Conservation (phyloP, 345 rosid species). For the Dipteronia dyeriana region DNA sequence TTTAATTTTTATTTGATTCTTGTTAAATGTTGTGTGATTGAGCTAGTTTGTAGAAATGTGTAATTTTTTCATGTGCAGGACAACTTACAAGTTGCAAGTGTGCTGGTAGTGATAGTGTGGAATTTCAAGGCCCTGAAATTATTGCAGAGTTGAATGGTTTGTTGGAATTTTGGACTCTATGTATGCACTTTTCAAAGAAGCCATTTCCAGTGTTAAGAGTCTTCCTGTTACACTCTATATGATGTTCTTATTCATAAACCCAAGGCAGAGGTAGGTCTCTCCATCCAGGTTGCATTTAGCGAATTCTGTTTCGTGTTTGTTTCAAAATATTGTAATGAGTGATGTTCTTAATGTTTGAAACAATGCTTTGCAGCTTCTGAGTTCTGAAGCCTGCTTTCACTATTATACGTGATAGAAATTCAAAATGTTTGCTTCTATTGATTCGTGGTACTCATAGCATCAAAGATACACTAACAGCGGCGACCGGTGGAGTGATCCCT, state of each 20-base stretch:
- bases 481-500: slow-evolving; percentile 96
- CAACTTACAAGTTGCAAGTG: slow-evolving; percentile 67
- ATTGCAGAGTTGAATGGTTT: slow-evolving; percentile 56
- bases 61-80: slow-evolving; percentile 48
- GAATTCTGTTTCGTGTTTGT: not conserved
- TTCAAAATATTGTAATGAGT: slow-evolving; percentile 1
- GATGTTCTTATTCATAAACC: slow-evolving; percentile 94
- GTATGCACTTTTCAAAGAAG: slow-evolving; percentile 93
- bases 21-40: not conserved
- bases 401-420: slow-evolving; percentile 63
- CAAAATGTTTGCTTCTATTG: slow-evolving; percentile 71
- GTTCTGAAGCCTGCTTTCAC: slow-evolving; percentile 99
- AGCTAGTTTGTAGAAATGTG: not conserved
- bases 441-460: slow-evolving; percentile 97
- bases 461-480: slow-evolving; percentile 96
- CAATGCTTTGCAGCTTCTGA: slow-evolving; percentile 59
- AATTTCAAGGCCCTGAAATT: slow-evolving; percentile 66
- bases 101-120: slow-evolving; percentile 71
- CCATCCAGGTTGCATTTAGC: not conserved
- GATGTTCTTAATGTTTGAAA: slow-evolving; percentile 5
- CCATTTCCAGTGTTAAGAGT: slow-evolving; percentile 79
- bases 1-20: not conserved
- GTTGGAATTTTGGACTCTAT: slow-evolving; percentile 72
- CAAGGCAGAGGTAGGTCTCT: slow-evolving; percentile 83
- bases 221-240: slow-evolving; percentile 67